Base-by-base conservation (phyloP, 2,329 filamentous ascomycete genomes). In the Chaetomium olivaceum region DNA sequence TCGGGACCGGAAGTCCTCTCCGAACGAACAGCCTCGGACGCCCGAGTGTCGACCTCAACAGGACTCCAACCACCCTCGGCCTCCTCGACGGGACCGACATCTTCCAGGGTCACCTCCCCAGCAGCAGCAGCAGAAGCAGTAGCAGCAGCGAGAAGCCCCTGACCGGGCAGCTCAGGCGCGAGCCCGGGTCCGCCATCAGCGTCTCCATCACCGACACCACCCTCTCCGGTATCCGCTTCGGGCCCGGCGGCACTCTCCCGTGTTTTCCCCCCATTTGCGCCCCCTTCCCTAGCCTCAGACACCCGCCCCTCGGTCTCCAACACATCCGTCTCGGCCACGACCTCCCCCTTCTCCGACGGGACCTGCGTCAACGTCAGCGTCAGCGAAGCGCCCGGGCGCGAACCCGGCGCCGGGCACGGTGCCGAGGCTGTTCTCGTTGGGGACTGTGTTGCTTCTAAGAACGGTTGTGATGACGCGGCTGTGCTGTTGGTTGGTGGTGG, bases 341-440 rank as follows among this genome's bases (percentile, higher is more conserved):
- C 27, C 27, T 29, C 27, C 27, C 27, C 6, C 27, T 6, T 29
- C 27, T 6, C 27, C 27, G 27, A 29, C 27, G 27, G 27, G 27
- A 29, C 27, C n/a, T n/a, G n/a, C n/a, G n/a, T n/a, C n/a, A n/a
- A n/a, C 19, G 61, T 21, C 27, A 29, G 27, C 27, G 27, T 6
- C 33, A 12, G 33, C 33, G 33, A 59, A n/a, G 31, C 36, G 23
- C 11, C 58, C 63, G 54, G 66, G 21, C n/a, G 58, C 27, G 39
- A 64, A 14, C 61, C 62, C 61, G 66, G 65, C 58, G 56, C 65
- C 65, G 58, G 48, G 16, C 4, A 19, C 64, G 64, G 61, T 27
- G 58, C 66, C 63, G 66, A 66, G 55, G 25, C 36, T 27, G 39
- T 6, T 3, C 6, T 6, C 3, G 27, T 29, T 3, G 27, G 27